Conservation (phyloP, 371 early-diverging fungal species). For the Synchytrium microbalum region DNA sequence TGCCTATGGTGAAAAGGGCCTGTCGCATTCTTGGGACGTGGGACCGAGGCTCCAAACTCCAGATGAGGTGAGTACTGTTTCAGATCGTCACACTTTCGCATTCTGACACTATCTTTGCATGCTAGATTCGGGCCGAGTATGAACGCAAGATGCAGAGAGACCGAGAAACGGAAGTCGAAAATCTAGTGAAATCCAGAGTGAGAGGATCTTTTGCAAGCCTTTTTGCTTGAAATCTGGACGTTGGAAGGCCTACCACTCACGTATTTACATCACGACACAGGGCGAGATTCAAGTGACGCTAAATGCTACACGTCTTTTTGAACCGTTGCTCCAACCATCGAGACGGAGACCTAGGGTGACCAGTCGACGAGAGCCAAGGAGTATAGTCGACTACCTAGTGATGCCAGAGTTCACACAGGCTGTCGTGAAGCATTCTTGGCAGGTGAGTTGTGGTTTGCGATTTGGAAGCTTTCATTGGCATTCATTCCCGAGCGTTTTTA, state of each 20-base stretch:
- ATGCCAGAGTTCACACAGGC: constrained; percentile 57
- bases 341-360: background rate
- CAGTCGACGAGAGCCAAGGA: constrained; percentile 15
- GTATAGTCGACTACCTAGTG: constrained; percentile 5
- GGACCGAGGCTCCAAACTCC: constrained; percentile 67
- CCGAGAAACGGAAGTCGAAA: constrained; percentile 71
- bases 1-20: constrained; percentile 80
- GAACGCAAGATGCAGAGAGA: constrained; percentile 61
- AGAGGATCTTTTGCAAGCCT: background rate
- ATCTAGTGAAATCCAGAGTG: constrained; percentile 61
- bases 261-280: constrained; percentile 5
- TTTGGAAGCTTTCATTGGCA: background rate
- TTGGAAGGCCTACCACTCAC: background rate
- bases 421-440: constrained; percentile 74
- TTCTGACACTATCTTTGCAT: background rate
- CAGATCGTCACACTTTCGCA: background rate
- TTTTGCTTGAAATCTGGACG: background rate
- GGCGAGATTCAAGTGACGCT: constrained; percentile 38
- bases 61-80: constrained; percentile 56
- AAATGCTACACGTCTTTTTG: constrained; percentile 32
- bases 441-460: constrained; percentile 40
- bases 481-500: constrained; percentile 4
- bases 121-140: constrained; percentile 73
- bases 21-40: constrained; percentile 65
- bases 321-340: constrained; percentile 5